Evolutionary conservation across 1,284 basidiomycete species (phyloP).

Genomic region (Sporisorium scitamineum): DNA sequence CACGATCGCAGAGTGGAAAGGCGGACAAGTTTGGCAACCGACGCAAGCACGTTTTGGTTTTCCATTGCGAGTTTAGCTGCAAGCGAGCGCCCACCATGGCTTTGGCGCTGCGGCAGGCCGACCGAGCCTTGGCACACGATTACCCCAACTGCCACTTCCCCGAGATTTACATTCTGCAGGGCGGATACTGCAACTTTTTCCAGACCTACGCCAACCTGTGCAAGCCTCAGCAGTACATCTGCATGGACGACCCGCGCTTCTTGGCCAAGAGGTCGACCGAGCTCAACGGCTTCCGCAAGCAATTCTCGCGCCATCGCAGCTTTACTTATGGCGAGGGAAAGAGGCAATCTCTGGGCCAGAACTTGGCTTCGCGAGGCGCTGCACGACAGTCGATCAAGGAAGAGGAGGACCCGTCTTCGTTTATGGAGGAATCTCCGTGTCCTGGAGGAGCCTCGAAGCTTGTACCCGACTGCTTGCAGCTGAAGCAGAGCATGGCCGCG

Average conservation of each 20-base stretch:
- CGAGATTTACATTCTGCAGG: conserved; percentile 95
- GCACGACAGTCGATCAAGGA: conserved; percentile 40
- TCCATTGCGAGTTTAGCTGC: conserved; percentile 97
- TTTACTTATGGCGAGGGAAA: conserved; percentile 63
- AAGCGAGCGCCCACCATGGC: conserved; percentile 98
- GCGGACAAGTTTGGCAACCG: conserved; percentile 71
- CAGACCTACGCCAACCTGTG: conserved; percentile 78
- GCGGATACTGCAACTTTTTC: conserved; percentile 92
- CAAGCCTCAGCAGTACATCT: conserved; percentile 84
- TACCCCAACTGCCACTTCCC: conserved; percentile 96
- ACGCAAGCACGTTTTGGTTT: conserved; percentile 85
- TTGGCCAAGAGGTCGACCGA: conserved; percentile 83
- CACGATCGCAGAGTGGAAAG: conserved; percentile 78
- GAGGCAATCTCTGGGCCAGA: conserved; percentile 9
- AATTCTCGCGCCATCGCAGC: conserved; percentile 71
- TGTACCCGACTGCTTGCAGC: not conserved
- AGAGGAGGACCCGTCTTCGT: conserved; percentile 32
- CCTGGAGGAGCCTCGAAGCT: conserved; percentile 13
- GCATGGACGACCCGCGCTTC: conserved; percentile 93
- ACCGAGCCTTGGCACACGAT: conserved; percentile 84
- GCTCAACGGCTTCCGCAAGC: conserved; percentile 86
- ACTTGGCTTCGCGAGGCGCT: not conserved
- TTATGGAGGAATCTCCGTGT: conserved; percentile 48
- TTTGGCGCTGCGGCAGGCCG: conserved; percentile 88
- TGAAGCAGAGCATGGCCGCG: not conserved